Evolutionary conservation across 345 rosid genomes (phyloP), one percentile per base, ranked within the genome.

Genomic region (Odontarrhena argentea): DNA sequence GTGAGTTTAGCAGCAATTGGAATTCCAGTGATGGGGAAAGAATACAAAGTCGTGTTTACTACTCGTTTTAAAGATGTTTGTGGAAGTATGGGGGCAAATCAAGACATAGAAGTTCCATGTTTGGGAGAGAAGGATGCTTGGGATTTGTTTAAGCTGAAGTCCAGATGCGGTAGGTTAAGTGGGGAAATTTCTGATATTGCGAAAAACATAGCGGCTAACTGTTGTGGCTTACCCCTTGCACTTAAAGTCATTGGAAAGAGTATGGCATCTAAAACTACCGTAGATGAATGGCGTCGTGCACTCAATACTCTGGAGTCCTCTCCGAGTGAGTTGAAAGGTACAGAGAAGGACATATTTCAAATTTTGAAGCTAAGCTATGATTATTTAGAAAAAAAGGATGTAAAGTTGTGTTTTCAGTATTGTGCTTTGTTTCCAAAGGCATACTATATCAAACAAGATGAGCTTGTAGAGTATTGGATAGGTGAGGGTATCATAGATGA

Each of bases 391-490:
- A 28, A 28, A 28, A 8, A 62, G 3, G 43, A 34, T 2, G 42
- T 14, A 0, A 15, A 46, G 57, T 28, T 28, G 32, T 63, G 68
- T 63, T 63, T 63, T 0, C 36, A 2, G 35, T 63, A 34, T 35
- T 63, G 68, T 63, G 54, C 42, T 49, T 48, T 57, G 26, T 41
- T 58, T 58, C 48, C 63, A 7, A n/a, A 40, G 35, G 48, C 63
- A 12, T 41, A 40, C 41, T 5, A 7, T 24, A 57, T 57, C 47
- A n/a, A 1, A 24, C 11, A 8, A 57, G 63, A 57, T 40, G 63
- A 57, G 63, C 36, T 57, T 35, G 63, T 57, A 40, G 22, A 18
- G 22, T 18, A 18, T 18, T 18, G 22, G 22, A 18, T 18, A 18
- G 22, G 22, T 18, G 22, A 55, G 60, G 45, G 60, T 55, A 2